phyloP scores from a whole-genome alignment of 2,329 filamentous ascomycete genomes.

The Neurospora sp. region DNA sequence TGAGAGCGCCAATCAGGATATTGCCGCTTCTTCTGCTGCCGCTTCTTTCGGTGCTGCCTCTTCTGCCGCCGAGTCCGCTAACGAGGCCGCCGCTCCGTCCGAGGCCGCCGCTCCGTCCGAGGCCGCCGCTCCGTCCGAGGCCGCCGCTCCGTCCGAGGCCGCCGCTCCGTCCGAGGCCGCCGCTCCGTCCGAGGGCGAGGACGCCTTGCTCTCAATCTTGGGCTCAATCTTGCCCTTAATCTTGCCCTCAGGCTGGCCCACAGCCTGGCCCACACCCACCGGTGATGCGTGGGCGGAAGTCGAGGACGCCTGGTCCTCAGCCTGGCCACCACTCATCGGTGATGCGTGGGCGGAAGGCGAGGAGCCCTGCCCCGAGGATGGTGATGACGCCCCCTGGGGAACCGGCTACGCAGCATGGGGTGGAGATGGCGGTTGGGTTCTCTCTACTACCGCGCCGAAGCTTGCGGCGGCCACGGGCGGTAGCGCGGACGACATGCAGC shows the following conservation, averaged over 20 bases:
- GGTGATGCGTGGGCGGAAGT: too few species aligned
- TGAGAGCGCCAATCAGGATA: not conserved
- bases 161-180: not conserved
- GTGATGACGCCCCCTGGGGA: not conserved
- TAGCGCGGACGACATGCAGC: not conserved
- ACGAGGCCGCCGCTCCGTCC: not conserved
- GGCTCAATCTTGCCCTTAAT: too few species aligned
- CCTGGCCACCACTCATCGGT: too few species aligned
- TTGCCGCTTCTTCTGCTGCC: not conserved
- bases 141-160: not conserved
- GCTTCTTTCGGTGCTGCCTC: not conserved
- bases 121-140: not conserved
- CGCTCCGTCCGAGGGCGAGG: not conserved
- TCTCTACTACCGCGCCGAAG: not conserved
- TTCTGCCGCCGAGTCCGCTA: not conserved
- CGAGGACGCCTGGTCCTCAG: too few species aligned
- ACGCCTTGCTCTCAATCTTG: too few species aligned
- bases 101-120: not conserved
- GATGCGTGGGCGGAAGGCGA: not conserved
- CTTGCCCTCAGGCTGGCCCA: too few species aligned
- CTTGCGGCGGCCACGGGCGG: not conserved
- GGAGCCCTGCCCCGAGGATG: not conserved
- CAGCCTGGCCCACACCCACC: too few species aligned
- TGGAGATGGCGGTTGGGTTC: not conserved
- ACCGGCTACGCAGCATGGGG: not conserved